Base-by-base conservation (phyloP, 768 basidiomycete genomes). In the Pleurotus tuoliensis region DNA sequence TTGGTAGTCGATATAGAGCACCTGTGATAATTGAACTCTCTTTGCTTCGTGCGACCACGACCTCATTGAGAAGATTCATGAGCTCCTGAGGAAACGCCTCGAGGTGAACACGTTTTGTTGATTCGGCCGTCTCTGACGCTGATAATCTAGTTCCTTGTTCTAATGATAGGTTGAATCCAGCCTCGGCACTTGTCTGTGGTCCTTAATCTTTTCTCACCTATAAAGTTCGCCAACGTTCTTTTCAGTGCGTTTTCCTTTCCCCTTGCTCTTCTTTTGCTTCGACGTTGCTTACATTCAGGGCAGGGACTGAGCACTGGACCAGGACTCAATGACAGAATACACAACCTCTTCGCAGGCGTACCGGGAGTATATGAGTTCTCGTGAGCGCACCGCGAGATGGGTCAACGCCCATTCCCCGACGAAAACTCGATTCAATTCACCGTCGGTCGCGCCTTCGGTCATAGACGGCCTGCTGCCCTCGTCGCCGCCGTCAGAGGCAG, bases 361-460 rank as follows among this genome's bases (percentile, higher is more conserved):
- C 46, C 76, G 78, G 49, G 79, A 83, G 65, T 86, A 77, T 65
- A 76, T 82, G 72, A 74, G 73, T 55, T 73, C 87, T 59, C 80
- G 78, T 47, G 79, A 86, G 24, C 80, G 88, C 48, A 88, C 86
- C 4, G 77, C 79, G 24, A 65, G 78, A 65, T 91, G 88, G 88
- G 80, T 91, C 13, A 70, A 71, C 50, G 59, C 65, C 20, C 66
- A 76, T 67, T 60, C 78, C 67, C 70, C 66, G 64, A 60, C 64
- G 38, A 72, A 74, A 18, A 61, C 51, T 54, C 73, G 73, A 25
- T 76, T 82, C 56, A 76, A 75, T 60, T 87, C 86, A 6, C 86
- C 86, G 15, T 84, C 84, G 40, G 71, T 74, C 20, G 79, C 83
- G 3, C 85, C 83, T 4, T 76, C 82, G 38, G 75, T 71, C 34